These are phyloP conservation scores for Lecanicillium sp. DNA, from an alignment of 2,329 filamentous ascomycete genomes.

Conservation along the genomic window DNA sequence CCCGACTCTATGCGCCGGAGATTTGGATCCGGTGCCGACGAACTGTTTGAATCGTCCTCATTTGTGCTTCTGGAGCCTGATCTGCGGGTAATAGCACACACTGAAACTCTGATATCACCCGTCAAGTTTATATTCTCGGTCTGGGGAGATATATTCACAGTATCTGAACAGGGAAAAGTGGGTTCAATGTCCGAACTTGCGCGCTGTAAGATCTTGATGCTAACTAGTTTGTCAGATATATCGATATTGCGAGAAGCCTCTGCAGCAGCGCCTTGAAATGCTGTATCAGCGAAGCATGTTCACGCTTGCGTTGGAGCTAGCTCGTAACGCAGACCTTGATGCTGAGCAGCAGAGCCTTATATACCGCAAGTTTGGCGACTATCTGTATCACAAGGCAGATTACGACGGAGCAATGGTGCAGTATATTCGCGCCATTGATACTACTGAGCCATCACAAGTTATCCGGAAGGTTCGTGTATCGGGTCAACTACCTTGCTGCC, in stretches of 20 bases:
- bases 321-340: slow-evolving; percentile 80
- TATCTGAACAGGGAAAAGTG: slow-evolving; percentile 88
- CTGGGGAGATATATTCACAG: slow-evolving; percentile 88
- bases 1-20: slow-evolving; percentile 58
- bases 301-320: slow-evolving; percentile 82
- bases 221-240: slow-evolving; percentile 49
- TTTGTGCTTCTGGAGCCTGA: slow-evolving; percentile 92
- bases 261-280: slow-evolving; percentile 87
- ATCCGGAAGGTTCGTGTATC: slow-evolving; percentile 67
- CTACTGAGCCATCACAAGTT: slow-evolving; percentile 91
- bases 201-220: slow-evolving; percentile 11
- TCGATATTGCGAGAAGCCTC: slow-evolving; percentile 81
- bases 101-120: slow-evolving; percentile 73
- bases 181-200: slow-evolving; percentile 9
- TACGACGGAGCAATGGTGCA: slow-evolving; percentile 99
- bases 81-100: slow-evolving; percentile 81
- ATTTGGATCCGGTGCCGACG: slow-evolving; percentile 68
- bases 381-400: slow-evolving; percentile 88
- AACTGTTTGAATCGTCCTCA: slow-evolving; percentile 76
- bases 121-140: slow-evolving; percentile 75
- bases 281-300: slow-evolving; percentile 92
- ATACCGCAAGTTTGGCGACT: slow-evolving; percentile 88
- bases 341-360: slow-evolving; percentile 79
- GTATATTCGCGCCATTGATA: slow-evolving; percentile 92
- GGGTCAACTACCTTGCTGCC: fast-evolving